A percentile compares a stretch with the other conserved stretches of the same genome.
Evolutionary conservation across 2,329 filamentous ascomycete species (phyloP).

Genomic region (Paecilomyces formosus): DNA sequence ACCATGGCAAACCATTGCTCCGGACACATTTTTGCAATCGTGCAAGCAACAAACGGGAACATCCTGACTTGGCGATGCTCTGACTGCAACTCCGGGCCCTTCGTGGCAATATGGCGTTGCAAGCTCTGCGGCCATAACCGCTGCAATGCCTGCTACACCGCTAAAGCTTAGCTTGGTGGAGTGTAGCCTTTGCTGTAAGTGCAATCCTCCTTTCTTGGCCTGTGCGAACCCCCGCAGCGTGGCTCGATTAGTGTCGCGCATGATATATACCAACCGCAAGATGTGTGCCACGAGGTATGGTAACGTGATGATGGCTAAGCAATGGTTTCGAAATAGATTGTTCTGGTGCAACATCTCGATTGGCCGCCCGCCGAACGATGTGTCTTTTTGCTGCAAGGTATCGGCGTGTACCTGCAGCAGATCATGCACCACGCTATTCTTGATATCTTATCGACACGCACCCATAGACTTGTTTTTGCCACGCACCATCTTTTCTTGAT

Average conservation of each 20-base stretch:
- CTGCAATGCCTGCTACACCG: slow-evolving; percentile 32
- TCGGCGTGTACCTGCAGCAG: background rate
- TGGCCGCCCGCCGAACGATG: background rate
- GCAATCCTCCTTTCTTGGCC: background rate
- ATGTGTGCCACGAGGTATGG: background rate
- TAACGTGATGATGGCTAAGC: background rate
- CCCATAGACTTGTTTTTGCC: background rate
- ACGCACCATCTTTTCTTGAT: background rate
- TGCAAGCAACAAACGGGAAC: slow-evolving; percentile 35
- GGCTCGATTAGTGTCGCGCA: background rate
- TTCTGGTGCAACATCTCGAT: background rate
- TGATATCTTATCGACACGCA: background rate
- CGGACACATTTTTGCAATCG: slow-evolving; percentile 30
- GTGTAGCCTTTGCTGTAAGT: background rate
- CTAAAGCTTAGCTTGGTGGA: slow-evolving; percentile 14
- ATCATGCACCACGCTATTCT: background rate
- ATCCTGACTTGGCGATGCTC: slow-evolving; percentile 38
- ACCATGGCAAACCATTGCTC: slow-evolving; percentile 34
- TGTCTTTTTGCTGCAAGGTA: background rate
- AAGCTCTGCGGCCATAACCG: slow-evolving; percentile 35
- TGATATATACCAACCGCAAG: background rate
- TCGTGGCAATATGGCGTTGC: slow-evolving; percentile 36
- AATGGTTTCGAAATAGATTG: background rate
- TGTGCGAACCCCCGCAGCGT: background rate
- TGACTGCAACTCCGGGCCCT: slow-evolving; percentile 34